Conservation (phyloP, 2,329 filamentous ascomycete genomes). For the Fusarium chlamydosporum region DNA sequence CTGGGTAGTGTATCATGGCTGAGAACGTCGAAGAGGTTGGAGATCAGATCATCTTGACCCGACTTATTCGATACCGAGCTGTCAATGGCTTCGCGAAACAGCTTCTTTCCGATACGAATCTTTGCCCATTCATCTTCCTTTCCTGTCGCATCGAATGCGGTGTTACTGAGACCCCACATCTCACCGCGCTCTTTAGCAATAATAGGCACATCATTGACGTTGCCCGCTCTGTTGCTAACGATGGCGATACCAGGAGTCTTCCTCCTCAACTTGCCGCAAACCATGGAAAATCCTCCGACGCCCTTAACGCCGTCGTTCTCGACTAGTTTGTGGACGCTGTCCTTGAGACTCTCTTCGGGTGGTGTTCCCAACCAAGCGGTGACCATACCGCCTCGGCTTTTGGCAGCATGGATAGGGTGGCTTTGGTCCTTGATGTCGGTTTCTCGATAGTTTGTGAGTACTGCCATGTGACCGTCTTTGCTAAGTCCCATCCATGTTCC, state of each 20-base stretch:
- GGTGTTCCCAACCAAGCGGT: conserved; percentile 71
- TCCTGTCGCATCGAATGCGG: conserved; percentile 63
- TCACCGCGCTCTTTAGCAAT: conserved; percentile 66
- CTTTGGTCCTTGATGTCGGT: conserved; percentile 62
- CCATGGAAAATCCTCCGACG: conserved; percentile 75
- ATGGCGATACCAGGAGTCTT: conserved; percentile 69
- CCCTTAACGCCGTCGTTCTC: conserved; percentile 68
- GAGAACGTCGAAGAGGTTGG: conserved; percentile 67
- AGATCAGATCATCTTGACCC: conserved; percentile 64
- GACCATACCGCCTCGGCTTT: conserved; percentile 74
- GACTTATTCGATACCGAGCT: conserved; percentile 56
- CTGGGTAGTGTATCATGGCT: conserved; percentile 70
- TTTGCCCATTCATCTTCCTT: conserved; percentile 71
- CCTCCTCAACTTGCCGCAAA: conserved; percentile 71
- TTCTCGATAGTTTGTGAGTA: conserved; percentile 78
- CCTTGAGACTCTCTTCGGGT: conserved; percentile 62
- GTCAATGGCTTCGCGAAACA: conserved; percentile 61
- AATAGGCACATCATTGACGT: conserved; percentile 69
- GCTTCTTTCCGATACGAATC: conserved; percentile 65
- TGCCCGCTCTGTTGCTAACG: conserved; percentile 71
- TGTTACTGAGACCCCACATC: conserved; percentile 74
- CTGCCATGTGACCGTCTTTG: conserved; percentile 70
- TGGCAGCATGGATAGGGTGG: conserved; percentile 67
- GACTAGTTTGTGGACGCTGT: conserved; percentile 68
- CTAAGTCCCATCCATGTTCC: conserved; percentile 78